phyloP scores from a whole-genome alignment of 1,284 basidiomycete species.

The Cryptococcus sp. region DNA sequence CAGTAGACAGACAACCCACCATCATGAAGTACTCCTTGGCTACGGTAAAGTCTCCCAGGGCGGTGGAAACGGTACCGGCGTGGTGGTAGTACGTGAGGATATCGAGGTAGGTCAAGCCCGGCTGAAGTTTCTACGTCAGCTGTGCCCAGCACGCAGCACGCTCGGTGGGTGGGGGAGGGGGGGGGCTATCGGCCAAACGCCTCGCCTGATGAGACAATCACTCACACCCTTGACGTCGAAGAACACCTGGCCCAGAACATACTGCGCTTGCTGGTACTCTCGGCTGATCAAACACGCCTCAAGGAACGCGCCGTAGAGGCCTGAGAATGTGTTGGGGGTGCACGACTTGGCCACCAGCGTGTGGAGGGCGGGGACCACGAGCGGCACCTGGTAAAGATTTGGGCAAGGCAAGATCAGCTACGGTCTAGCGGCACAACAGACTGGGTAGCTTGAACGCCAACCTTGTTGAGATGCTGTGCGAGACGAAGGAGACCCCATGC shows the following conservation, averaged over 20 bases:
- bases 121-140: conserved; percentile 3
- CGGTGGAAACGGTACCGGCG: conserved; percentile 35
- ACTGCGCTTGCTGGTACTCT: conserved; percentile 16
- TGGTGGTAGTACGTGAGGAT: conserved; percentile 45
- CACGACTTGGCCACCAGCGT: conserved; percentile 13
- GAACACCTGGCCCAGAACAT: conserved; percentile 17
- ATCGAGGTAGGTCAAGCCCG: conserved; percentile 31
- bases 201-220: neutral
- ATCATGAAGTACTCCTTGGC: conserved; percentile 34
- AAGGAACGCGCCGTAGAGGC: conserved; percentile 34
- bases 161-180: no score
- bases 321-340: conserved; percentile 18
- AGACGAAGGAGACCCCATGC: conserved; percentile 35
- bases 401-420: neutral
- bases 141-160: no score
- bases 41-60: conserved; percentile 18
- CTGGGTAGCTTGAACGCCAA: conserved; percentile 7
- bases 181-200: no score
- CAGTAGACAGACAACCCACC: conserved; percentile 18
- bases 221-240: conserved; percentile 29
- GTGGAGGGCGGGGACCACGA: conserved; percentile 18
- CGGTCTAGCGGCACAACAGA: neutral
- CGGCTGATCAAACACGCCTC: conserved; percentile 28
- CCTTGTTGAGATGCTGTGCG: conserved; percentile 27
- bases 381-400: conserved; percentile 9